phyloP scores from a whole-genome alignment of 805 yeast genomes.

The Kuraishia piskuri region DNA sequence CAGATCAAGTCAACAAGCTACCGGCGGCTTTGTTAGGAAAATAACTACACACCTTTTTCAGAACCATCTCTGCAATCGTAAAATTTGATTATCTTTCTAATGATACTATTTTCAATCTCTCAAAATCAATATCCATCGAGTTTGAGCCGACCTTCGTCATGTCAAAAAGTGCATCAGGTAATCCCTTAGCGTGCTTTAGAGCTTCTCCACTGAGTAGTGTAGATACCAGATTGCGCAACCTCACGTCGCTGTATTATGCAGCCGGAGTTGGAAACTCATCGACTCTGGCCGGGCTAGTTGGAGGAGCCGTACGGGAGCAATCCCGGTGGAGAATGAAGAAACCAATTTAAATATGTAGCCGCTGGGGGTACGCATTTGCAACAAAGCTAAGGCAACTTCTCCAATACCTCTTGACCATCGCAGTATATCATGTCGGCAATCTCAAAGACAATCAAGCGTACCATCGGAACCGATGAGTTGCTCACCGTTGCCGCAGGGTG shows the following conservation, averaged over 20 bases:
- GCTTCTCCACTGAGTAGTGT: not conserved
- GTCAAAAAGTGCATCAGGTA: not conserved
- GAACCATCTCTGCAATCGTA: not conserved
- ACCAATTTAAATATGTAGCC: not conserved
- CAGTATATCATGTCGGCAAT: not conserved
- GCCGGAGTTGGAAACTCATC: not conserved
- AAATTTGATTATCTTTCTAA: not conserved
- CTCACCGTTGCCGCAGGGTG: slow-evolving; percentile 60
- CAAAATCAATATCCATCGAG: not conserved
- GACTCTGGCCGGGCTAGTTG: not conserved
- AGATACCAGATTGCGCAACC: not conserved
- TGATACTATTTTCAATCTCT: not conserved
- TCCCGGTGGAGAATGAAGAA: not conserved
- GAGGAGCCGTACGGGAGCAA: too few species aligned
- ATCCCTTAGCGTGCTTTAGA: too few species aligned
- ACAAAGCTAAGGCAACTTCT: too few species aligned
- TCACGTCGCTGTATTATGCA: not conserved
- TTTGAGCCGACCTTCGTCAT: not conserved
- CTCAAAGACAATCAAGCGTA: slow-evolving; percentile 1
- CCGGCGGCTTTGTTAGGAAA: too few species aligned
- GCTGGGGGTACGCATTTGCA: too few species aligned
- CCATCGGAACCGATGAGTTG: slow-evolving; percentile 33
- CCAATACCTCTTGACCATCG: too few species aligned
- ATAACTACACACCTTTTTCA: not conserved
- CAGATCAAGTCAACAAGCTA: too few species aligned